Evolutionary conservation across 1,284 basidiomycete species (phyloP), one percentile per base, ranked within the genome.

Genomic region (Apiotrichum veenhuisii): DNA sequence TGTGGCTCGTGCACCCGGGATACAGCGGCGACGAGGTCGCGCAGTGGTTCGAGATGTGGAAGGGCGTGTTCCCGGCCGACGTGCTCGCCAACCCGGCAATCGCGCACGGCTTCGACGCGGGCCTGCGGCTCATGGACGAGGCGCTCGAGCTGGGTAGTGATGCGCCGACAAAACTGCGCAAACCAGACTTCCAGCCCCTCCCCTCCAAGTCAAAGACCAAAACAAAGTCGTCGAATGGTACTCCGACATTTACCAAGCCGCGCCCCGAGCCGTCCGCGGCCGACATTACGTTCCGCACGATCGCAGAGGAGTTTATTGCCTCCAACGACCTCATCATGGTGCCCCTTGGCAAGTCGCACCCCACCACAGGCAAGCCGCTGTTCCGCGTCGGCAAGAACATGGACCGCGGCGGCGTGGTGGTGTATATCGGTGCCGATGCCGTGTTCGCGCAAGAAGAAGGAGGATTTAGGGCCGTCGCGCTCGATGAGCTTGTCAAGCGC

Each of bases 11-110:
- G 14, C 88, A 91, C 71, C 87, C 90, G 0, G 82, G 79, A 27
- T 87, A 87, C 66, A 91, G 86, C 74, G 86, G 89, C 65, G 89
- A 87, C 64, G 91, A 98, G 74, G 89, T 98, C 5, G 89, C 88
- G 1, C 83, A 87, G 60, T 98, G 96, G 95, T 84, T 82, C 63
- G 66, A 82, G 4, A 88, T 86, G 74, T 98, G 95, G 95, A 94
- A 94, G 72, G 77, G 78, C 1, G 79, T 83, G 37, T 91, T 98
- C 75, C 82, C 87, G 0, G 84, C 87, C 55, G 77, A 80, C n/a
- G 77, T 91, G 25, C 82, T 83, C 55, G 80, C 78, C 25, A 78
- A 89, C 64, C 77, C 82, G 2, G 85, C 84, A 1, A 81, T 96
- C 18, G 78, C 83, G 45, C 81, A 82, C 52, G 95, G 92, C 11